Evolutionary conservation across 805 yeast genomes (phyloP), one percentile per base, ranked within the genome.

Genomic region (Candida tammaniensis): DNA sequence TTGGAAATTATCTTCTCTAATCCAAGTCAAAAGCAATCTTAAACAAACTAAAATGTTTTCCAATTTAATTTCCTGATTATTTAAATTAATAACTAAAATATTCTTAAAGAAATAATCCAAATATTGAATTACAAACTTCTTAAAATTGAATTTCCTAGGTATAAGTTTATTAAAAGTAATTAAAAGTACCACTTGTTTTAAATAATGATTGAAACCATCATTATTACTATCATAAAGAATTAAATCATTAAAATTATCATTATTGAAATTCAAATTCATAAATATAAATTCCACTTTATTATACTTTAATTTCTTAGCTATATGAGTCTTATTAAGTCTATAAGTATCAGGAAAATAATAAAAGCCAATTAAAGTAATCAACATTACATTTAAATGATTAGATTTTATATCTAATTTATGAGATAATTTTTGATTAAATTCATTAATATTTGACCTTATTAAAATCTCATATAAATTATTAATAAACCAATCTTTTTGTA

Each of bases 11-110:
- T 76, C 67, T 27, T 72, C 70, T 42, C 69, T 74, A 17, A 80
- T 48, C 86, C 86, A 82, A 36, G 74, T 70, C 16, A 75, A 60
- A 27, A 74, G 51, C 7, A 82, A 55, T 46, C 89, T 64, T 0
- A 76, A 25, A 14, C 40, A 24, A 7, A 47, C 38, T 17, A 57
- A 43, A 15, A 43, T 37, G 10, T 46, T 45, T 10, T 30, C 12
- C 10, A 27, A 27, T 17, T 27, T 27, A 6, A 27, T 5, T 17
- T 12, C 9, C 16, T 27, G 22, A 6, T 7, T 6, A 7, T 7
- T 6, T 17, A 22, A 9, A 8, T 20, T 11, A 15, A 18, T 7
- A 8, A 19, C 7, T 8, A 20, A 10, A 13, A 30, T 23, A 21
- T 17, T 11, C 14, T 33, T 38, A 10, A 38, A 16, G 23, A 38